Conservation (phyloP, 2,329 filamentous ascomycete species). For the Monosporascus sp. region DNA sequence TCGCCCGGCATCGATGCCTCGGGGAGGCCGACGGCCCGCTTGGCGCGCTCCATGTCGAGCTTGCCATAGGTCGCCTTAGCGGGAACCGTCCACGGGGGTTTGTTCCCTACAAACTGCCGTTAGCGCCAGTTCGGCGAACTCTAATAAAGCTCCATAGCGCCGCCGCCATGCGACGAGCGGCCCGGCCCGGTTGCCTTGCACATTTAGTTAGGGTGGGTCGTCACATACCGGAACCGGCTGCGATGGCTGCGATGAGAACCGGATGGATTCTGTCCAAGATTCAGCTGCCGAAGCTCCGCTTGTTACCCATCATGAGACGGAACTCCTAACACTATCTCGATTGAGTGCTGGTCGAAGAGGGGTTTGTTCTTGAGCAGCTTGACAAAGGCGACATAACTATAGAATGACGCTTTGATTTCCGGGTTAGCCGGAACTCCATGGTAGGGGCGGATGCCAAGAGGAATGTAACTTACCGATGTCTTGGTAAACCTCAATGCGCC, state of each 20-base stretch:
- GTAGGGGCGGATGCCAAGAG: background rate
- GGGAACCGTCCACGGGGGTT: constrained; percentile 66
- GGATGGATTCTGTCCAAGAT: constrained; percentile 54
- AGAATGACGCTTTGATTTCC: constrained; percentile 52
- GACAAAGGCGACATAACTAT: constrained; percentile 50
- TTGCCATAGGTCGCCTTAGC: constrained; percentile 58
- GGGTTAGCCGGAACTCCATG: background rate
- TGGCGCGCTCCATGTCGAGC: constrained; percentile 35
- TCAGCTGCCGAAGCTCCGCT: background rate
- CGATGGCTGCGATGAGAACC: constrained; percentile 65
- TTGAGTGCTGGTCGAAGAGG: constrained; percentile 49
- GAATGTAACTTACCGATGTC: constrained; percentile 52
- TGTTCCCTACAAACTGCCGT: constrained; percentile 47
- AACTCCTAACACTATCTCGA: constrained; percentile 58
- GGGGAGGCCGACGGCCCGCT: constrained; percentile 31
- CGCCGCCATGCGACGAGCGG: background rate
- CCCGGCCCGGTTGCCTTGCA: background rate
- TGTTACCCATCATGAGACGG: background rate
- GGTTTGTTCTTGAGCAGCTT: constrained; percentile 53
- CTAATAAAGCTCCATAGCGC: no score
- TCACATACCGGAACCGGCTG: constrained; percentile 47
- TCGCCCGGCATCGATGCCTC: constrained; percentile 33
- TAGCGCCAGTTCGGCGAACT: no score
- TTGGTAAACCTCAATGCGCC: constrained; percentile 60
- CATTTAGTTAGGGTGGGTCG: no score